Percentiles rank a stretch among this genome's conserved stretches.
Evolutionary conservation across 805 yeast genomes (phyloP).

Genomic region (Wickerhamiella azyma): DNA sequence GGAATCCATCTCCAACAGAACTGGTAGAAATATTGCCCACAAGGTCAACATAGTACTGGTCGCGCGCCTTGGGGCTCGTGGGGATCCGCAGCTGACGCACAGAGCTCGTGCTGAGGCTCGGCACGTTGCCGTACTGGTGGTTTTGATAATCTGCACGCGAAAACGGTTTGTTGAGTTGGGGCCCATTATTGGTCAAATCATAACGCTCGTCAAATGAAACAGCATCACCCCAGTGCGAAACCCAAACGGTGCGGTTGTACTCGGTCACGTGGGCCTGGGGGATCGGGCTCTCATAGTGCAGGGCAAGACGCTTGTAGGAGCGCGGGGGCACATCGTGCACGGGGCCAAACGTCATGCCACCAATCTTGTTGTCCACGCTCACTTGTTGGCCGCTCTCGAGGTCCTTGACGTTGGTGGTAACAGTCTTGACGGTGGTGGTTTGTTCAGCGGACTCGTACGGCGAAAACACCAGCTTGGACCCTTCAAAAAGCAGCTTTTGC

Average conservation of each 20-base stretch:
- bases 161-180: constrained; percentile 44
- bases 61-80: constrained; percentile 39
- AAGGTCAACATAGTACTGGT: constrained; percentile 69
- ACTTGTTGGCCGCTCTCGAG: constrained; percentile 24
- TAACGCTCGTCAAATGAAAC: constrained; percentile 74
- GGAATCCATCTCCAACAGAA: constrained; percentile 10
- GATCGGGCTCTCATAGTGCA: constrained; percentile 48
- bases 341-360: constrained; percentile 40
- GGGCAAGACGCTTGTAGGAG: constrained; percentile 34
- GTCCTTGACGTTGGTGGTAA: constrained; percentile 33
- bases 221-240: constrained; percentile 69
- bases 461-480: constrained; percentile 43
- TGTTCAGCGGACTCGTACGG: constrained; percentile 46
- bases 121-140: constrained; percentile 30
- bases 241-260: constrained; percentile 68
- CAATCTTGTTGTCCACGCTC: constrained; percentile 16
- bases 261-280: constrained; percentile 51
- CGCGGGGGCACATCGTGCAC: constrained; percentile 33
- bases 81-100: constrained; percentile 47
- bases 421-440: constrained; percentile 33
- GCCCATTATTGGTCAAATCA: constrained; percentile 65
- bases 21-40: constrained; percentile 90
- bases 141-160: constrained; percentile 59
- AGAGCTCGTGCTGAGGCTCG: constrained; percentile 41
- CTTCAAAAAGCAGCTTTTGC: constrained; percentile 45